phyloP scores from a whole-genome alignment of 345 rosid species.

The Murraya koenigii region DNA sequence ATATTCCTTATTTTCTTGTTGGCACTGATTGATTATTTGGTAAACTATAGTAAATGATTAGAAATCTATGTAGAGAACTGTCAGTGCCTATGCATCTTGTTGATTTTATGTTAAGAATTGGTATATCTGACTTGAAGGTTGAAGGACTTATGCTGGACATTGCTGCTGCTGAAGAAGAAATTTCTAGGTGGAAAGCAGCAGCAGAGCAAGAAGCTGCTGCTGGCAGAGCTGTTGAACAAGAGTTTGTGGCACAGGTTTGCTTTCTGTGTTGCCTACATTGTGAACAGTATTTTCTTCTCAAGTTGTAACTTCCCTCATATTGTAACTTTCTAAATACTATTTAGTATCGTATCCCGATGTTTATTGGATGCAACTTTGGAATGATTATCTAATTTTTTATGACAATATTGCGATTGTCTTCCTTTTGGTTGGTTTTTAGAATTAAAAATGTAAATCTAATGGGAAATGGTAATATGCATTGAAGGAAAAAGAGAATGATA shows the following conservation, averaged over 20 bases:
- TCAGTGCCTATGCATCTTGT: background rate
- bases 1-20: background rate
- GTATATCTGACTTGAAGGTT: constrained; percentile 43
- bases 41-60: background rate
- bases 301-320: background rate
- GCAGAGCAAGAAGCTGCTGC: constrained; percentile 99
- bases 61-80: background rate
- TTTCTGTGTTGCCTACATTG: background rate
- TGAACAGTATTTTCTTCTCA: background rate
- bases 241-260: constrained; percentile 67
- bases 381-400: background rate
- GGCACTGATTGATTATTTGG: background rate
- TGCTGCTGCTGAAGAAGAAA: constrained; percentile 98
- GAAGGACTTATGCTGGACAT: constrained; percentile 98
- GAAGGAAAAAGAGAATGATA: background rate
- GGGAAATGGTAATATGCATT: background rate
- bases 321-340: background rate
- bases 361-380: constrained; percentile 2
- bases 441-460: background rate
- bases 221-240: constrained; percentile 90
- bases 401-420: background rate
- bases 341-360: background rate
- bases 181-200: constrained; percentile 95
- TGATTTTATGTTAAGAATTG: constrained; percentile 7
- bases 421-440: background rate